Evolutionary conservation across 176 grass and related monocot genomes (phyloP).

Genomic region (Oryza glumipatula): DNA sequence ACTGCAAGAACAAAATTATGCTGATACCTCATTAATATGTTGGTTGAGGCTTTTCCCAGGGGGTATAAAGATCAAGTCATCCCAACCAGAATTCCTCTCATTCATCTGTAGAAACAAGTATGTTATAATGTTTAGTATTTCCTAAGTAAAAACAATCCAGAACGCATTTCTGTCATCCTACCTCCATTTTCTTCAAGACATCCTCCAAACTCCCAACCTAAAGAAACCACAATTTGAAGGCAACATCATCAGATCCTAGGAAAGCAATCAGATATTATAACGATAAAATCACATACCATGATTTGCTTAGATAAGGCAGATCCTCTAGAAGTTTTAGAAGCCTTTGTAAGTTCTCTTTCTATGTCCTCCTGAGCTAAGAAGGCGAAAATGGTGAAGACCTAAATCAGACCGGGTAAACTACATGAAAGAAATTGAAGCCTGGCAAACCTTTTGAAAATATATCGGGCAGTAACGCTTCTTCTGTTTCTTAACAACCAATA

Average conservation of each 20-base stretch:
- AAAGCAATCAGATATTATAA: slow-evolving; percentile 18
- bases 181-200: slow-evolving; percentile 98
- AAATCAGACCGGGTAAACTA: neutral
- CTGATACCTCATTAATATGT: slow-evolving; percentile 83
- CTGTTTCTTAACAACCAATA: slow-evolving; percentile 90
- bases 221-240: slow-evolving; percentile 29
- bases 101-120: slow-evolving; percentile 67
- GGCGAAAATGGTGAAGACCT: slow-evolving; percentile 26
- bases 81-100: slow-evolving; percentile 89
- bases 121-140: neutral
- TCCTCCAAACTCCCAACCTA: slow-evolving; percentile 97
- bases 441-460: slow-evolving; percentile 94
- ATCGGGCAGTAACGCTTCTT: slow-evolving; percentile 90
- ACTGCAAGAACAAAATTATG: slow-evolving; percentile 47
- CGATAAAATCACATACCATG: slow-evolving; percentile 53
- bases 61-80: slow-evolving; percentile 98
- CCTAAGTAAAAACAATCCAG: neutral
- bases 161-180: slow-evolving; percentile 33
- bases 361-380: slow-evolving; percentile 75
- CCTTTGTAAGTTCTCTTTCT: slow-evolving; percentile 82
- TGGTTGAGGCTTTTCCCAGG: slow-evolving; percentile 82
- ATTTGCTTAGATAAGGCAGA: slow-evolving; percentile 75
- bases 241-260: slow-evolving; percentile 14
- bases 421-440: slow-evolving; percentile 11
- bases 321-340: slow-evolving; percentile 62